A percentile compares a stretch with the other conserved stretches of the same genome.
Evolutionary conservation across 2,329 filamentous ascomycete species (phyloP).

Genomic region (Apiospora hydei): DNA sequence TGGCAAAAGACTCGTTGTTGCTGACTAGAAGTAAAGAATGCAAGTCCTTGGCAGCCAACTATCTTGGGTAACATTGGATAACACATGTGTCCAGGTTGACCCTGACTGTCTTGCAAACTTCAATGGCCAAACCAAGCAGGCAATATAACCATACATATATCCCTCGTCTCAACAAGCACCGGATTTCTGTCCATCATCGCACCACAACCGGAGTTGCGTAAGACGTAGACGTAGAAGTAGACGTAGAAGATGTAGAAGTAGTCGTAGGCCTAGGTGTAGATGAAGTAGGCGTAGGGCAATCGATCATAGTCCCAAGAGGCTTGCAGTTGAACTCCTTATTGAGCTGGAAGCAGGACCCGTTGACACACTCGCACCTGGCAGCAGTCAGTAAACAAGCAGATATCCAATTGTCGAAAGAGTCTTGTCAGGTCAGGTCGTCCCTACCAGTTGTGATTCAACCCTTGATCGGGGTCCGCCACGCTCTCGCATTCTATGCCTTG

Average conservation of each 20-base stretch:
- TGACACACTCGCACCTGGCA: background rate
- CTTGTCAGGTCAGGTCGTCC: background rate
- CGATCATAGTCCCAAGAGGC: background rate
- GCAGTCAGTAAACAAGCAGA: background rate
- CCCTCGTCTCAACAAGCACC: background rate
- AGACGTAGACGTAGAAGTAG: no score
- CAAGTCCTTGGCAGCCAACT: no score
- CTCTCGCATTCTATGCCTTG: background rate
- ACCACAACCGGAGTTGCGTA: background rate
- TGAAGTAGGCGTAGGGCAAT: background rate
- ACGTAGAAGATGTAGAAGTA: no score
- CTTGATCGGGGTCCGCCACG: background rate
- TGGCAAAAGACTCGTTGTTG: no score
- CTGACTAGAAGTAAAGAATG: no score
- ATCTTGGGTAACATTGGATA: no score
- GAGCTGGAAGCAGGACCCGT: constrained; percentile 4
- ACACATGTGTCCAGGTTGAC: background rate
- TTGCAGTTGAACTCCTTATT: constrained; percentile 9
- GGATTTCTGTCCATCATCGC: background rate
- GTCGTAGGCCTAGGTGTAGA: background rate
- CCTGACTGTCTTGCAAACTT: no score
- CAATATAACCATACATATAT: background rate
- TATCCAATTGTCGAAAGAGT: background rate
- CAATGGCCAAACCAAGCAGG: background rate
- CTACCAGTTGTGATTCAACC: background rate